These are phyloP conservation scores for Pontederia paniculata DNA, from an alignment of 176 grass and related monocot species.

Conservation along the genomic window DNA sequence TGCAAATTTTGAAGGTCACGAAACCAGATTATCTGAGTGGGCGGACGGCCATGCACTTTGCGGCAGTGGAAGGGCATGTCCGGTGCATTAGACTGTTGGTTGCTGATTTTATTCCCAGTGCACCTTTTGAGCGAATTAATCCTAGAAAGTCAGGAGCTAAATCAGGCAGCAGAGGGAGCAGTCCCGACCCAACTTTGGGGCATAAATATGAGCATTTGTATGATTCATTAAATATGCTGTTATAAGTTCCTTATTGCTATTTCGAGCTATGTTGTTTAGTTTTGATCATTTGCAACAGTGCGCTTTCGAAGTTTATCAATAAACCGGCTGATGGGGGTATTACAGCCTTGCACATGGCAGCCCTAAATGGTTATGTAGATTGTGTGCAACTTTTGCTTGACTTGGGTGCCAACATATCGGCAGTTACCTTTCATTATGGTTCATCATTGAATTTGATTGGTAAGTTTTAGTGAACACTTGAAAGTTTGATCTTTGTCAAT, in stretches of 20 bases:
- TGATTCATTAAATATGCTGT: slow-evolving; percentile 3
- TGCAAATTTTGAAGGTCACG: slow-evolving; percentile 49
- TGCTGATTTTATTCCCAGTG: slow-evolving; percentile 63
- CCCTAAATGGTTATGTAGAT: slow-evolving; percentile 69
- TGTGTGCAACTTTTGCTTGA: slow-evolving; percentile 85
- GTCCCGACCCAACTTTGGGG: slow-evolving; percentile 42
- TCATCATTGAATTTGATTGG: slow-evolving; percentile 67
- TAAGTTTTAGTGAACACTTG: slow-evolving; percentile 19
- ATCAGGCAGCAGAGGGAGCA: slow-evolving; percentile 32
- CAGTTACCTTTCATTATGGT: slow-evolving; percentile 84
- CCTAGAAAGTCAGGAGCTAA: slow-evolving; percentile 15
- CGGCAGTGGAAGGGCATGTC: slow-evolving; percentile 67
- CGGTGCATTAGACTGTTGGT: slow-evolving; percentile 75
- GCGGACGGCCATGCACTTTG: slow-evolving; percentile 85
- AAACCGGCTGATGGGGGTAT: slow-evolving; percentile 89
- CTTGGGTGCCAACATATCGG: slow-evolving; percentile 66
- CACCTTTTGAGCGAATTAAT: slow-evolving; percentile 33
- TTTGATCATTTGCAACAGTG: slow-evolving; percentile 30
- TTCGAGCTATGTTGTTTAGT: neutral
- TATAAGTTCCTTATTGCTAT: slow-evolving; percentile 12
- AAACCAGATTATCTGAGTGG: slow-evolving; percentile 80
- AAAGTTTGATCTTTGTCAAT: neutral
- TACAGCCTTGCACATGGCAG: slow-evolving; percentile 88
- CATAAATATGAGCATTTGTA: slow-evolving; percentile 65
- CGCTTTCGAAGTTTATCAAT: slow-evolving; percentile 70